These are phyloP conservation scores for Erysimum cheiranthoides DNA, from an alignment of 345 rosid species.

Conservation along the genomic window DNA sequence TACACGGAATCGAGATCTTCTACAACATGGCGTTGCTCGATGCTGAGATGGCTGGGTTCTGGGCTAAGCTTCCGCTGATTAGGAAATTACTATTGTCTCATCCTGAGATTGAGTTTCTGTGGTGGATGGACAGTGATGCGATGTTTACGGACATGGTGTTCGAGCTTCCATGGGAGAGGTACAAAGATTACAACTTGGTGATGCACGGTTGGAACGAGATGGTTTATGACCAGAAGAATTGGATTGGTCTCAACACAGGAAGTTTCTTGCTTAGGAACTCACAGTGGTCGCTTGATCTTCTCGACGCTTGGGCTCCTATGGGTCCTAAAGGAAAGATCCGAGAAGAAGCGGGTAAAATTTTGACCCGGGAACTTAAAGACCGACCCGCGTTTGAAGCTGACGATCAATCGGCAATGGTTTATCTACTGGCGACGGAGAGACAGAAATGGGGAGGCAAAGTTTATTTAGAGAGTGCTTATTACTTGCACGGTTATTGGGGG, in stretches of 20 bases:
- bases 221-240: slow-evolving; percentile 70
- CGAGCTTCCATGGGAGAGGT: slow-evolving; percentile 85
- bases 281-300: slow-evolving; percentile 74
- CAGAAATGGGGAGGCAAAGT: slow-evolving; percentile 72
- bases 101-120: slow-evolving; percentile 72
- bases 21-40: slow-evolving; percentile 74
- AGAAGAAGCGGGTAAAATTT: slow-evolving; percentile 67
- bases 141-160: slow-evolving; percentile 84
- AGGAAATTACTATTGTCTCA: slow-evolving; percentile 65
- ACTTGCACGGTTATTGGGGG: slow-evolving; percentile 79
- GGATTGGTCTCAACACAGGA: slow-evolving; percentile 78
- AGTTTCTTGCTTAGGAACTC: slow-evolving; percentile 68
- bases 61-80: slow-evolving; percentile 78
- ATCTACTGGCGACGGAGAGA: slow-evolving; percentile 63
- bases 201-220: slow-evolving; percentile 82
- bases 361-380: slow-evolving; percentile 64
- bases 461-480: slow-evolving; percentile 71
- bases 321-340: slow-evolving; percentile 69
- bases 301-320: slow-evolving; percentile 80
- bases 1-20: slow-evolving; percentile 78
- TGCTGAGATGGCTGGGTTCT: slow-evolving; percentile 78
- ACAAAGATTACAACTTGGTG: slow-evolving; percentile 62
- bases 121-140: slow-evolving; percentile 91
- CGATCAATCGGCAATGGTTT: slow-evolving; percentile 80
- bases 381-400: slow-evolving; percentile 75